Base-by-base conservation (phyloP, 1,284 basidiomycete genomes). In the Takashimella tepidaria region DNA sequence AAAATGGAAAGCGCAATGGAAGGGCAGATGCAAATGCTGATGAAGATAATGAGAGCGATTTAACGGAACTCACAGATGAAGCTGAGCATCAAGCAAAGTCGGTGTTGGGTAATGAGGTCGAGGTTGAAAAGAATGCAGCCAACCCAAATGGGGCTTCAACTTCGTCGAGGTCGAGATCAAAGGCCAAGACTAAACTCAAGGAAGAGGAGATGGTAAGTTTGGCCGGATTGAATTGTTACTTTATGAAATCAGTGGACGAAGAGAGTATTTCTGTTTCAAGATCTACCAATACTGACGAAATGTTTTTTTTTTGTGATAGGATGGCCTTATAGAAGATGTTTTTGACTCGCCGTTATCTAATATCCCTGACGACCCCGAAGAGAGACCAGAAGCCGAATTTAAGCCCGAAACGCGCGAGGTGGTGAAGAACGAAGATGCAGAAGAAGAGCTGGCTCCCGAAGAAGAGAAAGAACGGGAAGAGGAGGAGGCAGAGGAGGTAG, bases 61-160 rank as follows among this genome's bases (percentile, higher is more conserved):
- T 75, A 47, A 74, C 69, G 58, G 70, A 73, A 23, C 62, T 74
- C 57, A 70, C 73, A 8, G 72, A 76, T 49, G 67, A 73, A 51
- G 69, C 69, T 46, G 64, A 65, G 42, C 67, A 67, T 40, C 51
- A 64, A 37, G 57, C 57, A 3, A 41, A 51, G 43, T 23, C n/a
- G n/a, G n/a, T n/a, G n/a, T n/a, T 68, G 20, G 46, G 47, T 3
- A 51, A 50, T 26, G 59, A 45, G 3, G 19, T 45, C 25, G 47
- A 11, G 16, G 47, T 19, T 24, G 23, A 51, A 21, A 37, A 51
- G 22, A 19, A 21, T 13, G 24, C 11, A 25, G 3, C 26, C n/a
- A n/a, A n/a, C n/a, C 31, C 31, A 37, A 37, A 16, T 37, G 10
- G 31, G 31, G 31, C 8, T n/a, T 37, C 31, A 37, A 37, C 31